phyloP scores from a whole-genome alignment of 352 stramenopile species.

The Phytophthora colocasiae region DNA sequence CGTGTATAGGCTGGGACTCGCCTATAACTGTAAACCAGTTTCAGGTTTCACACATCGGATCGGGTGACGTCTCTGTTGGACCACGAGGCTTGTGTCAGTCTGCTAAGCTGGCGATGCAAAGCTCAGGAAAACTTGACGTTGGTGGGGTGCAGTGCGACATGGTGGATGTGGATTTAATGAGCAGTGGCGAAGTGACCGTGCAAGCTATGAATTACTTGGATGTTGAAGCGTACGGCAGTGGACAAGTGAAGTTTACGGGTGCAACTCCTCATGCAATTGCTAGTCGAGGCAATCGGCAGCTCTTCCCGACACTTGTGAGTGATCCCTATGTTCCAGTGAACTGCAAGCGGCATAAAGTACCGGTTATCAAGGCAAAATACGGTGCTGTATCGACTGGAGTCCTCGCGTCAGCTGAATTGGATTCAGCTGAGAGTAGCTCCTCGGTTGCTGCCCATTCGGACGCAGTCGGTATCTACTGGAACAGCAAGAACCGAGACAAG shows the following conservation, averaged over 20 bases:
- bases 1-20: conserved; percentile 19
- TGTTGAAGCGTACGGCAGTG: conserved; percentile 21
- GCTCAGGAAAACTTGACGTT: conserved; percentile 44
- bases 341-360: conserved; percentile 26
- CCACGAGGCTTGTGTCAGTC: conserved; percentile 17
- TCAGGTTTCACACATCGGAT: conserved; percentile 18
- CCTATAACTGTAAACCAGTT: conserved; percentile 14
- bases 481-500: conserved; percentile 8
- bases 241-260: conserved; percentile 25
- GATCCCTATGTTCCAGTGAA: conserved; percentile 15
- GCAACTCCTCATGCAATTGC: conserved; percentile 9
- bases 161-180: conserved; percentile 45
- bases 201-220: conserved; percentile 35
- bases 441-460: not conserved
- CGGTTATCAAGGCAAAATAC: conserved; percentile 27
- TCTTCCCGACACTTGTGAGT: conserved; percentile 6
- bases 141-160: conserved; percentile 44
- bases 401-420: conserved; percentile 21
- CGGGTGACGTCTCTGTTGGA: conserved; percentile 24
- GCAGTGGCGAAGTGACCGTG: conserved; percentile 48
- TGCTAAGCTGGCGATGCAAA: conserved; percentile 27
- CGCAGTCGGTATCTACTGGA: conserved; percentile 5
- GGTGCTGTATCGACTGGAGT: conserved; percentile 8
- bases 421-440: conserved; percentile 27
- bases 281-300: conserved; percentile 15